phyloP scores from a whole-genome alignment of 495 filamentous ascomycete genomes.

The Schizothecium vesticola region DNA sequence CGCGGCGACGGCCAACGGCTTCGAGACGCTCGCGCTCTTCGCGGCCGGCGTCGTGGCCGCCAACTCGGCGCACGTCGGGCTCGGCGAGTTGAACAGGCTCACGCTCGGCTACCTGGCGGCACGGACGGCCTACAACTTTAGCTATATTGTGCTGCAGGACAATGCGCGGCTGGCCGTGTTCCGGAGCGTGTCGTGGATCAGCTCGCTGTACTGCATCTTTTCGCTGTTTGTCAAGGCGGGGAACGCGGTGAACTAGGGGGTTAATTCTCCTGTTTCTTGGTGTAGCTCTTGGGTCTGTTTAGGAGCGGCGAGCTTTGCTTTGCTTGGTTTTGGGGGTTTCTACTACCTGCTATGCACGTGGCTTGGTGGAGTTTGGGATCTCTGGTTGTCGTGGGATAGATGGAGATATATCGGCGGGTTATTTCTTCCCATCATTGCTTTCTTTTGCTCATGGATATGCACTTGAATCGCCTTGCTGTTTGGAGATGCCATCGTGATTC shows the following conservation, averaged over 20 bases:
- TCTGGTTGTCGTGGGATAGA: neutral
- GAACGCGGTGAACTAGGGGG: conserved; percentile 12
- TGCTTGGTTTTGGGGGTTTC: neutral
- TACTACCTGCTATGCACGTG: neutral
- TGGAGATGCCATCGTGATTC: too few relatives aligned
- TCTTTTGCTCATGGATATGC: neutral
- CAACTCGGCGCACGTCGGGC: conserved; percentile 35
- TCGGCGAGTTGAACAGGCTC: conserved; percentile 35
- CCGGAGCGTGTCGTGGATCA: conserved; percentile 37
- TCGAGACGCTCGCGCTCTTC: conserved; percentile 47
- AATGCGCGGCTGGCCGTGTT: conserved; percentile 28
- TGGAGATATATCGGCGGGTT: neutral
- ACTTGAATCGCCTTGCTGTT: neutral
- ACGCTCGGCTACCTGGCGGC: conserved; percentile 37
- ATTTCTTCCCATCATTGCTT: neutral
- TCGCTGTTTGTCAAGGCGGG: conserved; percentile 43
- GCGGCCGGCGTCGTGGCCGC: conserved; percentile 47
- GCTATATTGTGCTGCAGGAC: conserved; percentile 42
- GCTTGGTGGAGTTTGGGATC: neutral
- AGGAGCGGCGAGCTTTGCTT: neutral
- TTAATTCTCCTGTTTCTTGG: neutral
- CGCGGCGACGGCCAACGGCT: conserved; percentile 41
- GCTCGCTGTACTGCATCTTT: conserved; percentile 26
- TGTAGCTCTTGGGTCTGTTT: neutral
- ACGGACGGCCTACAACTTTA: conserved; percentile 40